Evolutionary conservation across 1,284 basidiomycete genomes (phyloP).

Genomic region (Malassezia slooffiae): DNA sequence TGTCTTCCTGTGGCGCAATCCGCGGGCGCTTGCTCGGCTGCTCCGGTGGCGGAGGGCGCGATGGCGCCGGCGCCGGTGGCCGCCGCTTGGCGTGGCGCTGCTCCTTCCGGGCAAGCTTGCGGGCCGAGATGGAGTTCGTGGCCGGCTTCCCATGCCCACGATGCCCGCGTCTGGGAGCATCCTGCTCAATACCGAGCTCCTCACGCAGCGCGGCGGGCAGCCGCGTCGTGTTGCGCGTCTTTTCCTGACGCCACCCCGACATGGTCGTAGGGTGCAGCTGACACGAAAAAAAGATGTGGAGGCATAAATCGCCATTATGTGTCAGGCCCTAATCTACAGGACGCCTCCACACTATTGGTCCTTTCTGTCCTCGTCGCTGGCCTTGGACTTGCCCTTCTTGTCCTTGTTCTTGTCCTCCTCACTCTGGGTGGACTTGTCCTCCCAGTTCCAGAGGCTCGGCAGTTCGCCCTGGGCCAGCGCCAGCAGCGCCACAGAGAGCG

Average conservation of each 20-base stretch:
- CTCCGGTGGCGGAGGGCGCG: too few species aligned
- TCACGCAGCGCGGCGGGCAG: slow-evolving; percentile 35
- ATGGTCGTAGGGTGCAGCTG: not conserved
- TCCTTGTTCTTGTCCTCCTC: not conserved
- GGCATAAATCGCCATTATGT: not conserved
- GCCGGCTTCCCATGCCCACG: not conserved
- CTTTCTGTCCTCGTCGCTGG: too few species aligned
- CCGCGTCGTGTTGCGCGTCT: slow-evolving; percentile 25
- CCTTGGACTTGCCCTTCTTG: too few species aligned
- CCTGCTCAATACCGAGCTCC: slow-evolving; percentile 29
- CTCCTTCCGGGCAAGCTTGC: slow-evolving; percentile 12
- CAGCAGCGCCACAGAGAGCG: slow-evolving; percentile 46
- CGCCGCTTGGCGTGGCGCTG: slow-evolving; percentile 9
- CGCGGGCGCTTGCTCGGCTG: too few species aligned
- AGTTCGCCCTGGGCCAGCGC: slow-evolving; percentile 47
- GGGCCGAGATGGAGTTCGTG: not conserved
- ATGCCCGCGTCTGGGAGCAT: not conserved
- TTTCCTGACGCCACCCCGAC: slow-evolving; percentile 12
- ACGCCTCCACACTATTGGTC: too few species aligned
- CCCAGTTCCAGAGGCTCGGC: slow-evolving; percentile 32
- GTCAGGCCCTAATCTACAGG: too few species aligned
- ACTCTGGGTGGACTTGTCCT: slow-evolving; percentile 15
- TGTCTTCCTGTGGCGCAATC: too few species aligned
- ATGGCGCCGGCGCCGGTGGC: too few species aligned
- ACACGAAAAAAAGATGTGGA: slow-evolving; percentile 1